phyloP scores from a whole-genome alignment of 768 basidiomycete species.

The Chiua virens region DNA sequence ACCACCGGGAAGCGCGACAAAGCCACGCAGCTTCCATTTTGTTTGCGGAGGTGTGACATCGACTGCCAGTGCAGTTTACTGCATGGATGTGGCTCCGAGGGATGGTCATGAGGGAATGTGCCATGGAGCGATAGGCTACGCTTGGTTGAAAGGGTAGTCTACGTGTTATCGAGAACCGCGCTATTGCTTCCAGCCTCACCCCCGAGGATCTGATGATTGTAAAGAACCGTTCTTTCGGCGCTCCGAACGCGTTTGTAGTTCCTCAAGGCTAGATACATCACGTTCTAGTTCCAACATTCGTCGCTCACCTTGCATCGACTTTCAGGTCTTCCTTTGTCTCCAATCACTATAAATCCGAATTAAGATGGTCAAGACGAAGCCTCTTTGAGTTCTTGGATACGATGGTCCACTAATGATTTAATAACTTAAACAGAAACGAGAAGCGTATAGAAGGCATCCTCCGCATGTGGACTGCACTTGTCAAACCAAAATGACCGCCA shows the following conservation, averaged over 20 bases:
- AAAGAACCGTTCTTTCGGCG: background rate
- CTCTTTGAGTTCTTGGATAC: background rate
- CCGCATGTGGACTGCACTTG: background rate
- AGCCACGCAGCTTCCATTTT: too few species aligned
- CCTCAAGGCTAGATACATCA: background rate
- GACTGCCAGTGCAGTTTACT: too few species aligned
- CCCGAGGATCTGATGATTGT: background rate
- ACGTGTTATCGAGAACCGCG: background rate
- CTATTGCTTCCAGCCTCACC: background rate
- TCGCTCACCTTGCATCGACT: background rate
- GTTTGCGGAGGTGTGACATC: too few species aligned
- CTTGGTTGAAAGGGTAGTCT: too few species aligned
- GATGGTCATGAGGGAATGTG: too few species aligned
- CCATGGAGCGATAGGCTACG: too few species aligned
- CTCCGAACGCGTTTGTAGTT: background rate
- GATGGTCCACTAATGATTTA: constrained; percentile 2
- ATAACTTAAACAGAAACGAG: constrained; percentile 16
- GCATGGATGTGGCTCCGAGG: too few species aligned
- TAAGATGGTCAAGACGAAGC: background rate
- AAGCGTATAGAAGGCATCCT: constrained; percentile 5
- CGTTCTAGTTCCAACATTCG: background rate
- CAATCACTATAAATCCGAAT: too few species aligned
- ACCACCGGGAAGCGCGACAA: background rate
- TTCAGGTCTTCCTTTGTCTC: background rate
- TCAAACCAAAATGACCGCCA: constrained; percentile 78